Evolutionary conservation across 495 filamentous ascomycete species (phyloP), one percentile per base, ranked within the genome.

Genomic region (Hypoxylon rickii): DNA sequence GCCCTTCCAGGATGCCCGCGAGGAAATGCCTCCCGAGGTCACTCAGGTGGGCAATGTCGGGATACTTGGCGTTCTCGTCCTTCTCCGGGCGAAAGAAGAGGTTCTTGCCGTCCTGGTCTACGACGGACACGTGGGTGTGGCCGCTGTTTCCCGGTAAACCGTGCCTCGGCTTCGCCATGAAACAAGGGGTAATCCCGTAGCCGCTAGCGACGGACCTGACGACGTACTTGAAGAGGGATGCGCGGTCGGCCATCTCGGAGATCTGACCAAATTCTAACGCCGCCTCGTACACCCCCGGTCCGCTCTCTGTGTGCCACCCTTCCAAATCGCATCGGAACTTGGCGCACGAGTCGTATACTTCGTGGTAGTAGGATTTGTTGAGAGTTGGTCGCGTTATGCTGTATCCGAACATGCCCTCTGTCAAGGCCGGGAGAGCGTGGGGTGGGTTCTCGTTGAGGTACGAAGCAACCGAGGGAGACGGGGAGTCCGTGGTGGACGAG

Each of bases 321-420:
- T 98, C 94, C 16, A 97, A 86, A 56, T 84, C 79, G 67, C 91
- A 93, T 26, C 82, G 77, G 72, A 98, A 97, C 26, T 84, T 76
- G 52, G 83, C 80, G 71, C 93, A 96, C 0, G 87, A 80, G 54
- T 96, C 83, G 68, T 89, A 97, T 19, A 97, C 84, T 19, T 86
- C 87, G 63, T 98, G 96, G 63, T 89, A 98, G 66, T 94, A 98
- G 15, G 92, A 91, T 70, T 94, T 86, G 60, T 98, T 97, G 61
- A 96, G 90, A 16, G 91, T 82, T 0, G 94, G 89, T 10, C 92
- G 79, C n/a, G 91, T 96, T 63, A 98, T 74, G 58, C 89, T 94
- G 76, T 98, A 98, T 21, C 92, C 94, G 62, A 97, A 97, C 94
- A 98, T 98, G 51, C 94, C 94, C 69, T 97, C 90, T 15, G 94